Base-by-base conservation (phyloP, 1,284 basidiomycete species). In the Naganishia liquefaciens region DNA sequence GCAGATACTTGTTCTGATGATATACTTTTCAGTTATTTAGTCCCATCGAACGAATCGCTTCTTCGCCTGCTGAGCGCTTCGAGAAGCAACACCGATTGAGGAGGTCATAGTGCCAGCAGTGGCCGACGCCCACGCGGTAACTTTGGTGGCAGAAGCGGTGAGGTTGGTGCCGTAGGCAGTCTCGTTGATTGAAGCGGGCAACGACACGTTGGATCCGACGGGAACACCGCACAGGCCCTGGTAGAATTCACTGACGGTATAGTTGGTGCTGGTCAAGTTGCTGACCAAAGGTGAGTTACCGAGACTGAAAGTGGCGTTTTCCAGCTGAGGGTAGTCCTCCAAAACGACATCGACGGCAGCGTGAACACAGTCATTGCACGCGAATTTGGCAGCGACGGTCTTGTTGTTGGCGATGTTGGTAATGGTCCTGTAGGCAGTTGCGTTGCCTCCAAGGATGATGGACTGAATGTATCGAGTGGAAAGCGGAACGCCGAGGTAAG, bases 321-420 rank as follows among this genome's bases (percentile, higher is more conserved):
- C 73, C 54, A 76, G 28, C 33, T 54, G 54, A 58, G 78, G 77
- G 64, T 72, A 75, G 33, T 69, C 64, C 47, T 71, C 63, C 50
- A 73, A 66, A 50, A 77, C 69, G 39, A 79, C 67, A 51, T 75
- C 71, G 58, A 74, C 63, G 15, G 72, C 74, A 37, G 69, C 76
- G 66, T 73, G 74, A 65, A 78, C 69, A 67, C 78, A 79, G 65
- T 78, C 76, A 58, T 68, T 68, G 73, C 78, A 79, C 13, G 76
- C 60, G n/a, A 68, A 58, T 13, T 62, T 23, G 10, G 40, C n/a
- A 21, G 62, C 37, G 39, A 68, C 5, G 13, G 63, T 55, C 17
- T 15, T 39, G 67, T 68, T 65, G 28, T 62, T 47, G 37, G 39
- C 51, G 33, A 65, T 15, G n/a, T 58, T n/a, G 33, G 53, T 19